Percentiles rank a stretch among this genome's conserved stretches.
phyloP scores from a whole-genome alignment of 1,284 basidiomycete genomes.

The Malassezia vespertilionis region DNA sequence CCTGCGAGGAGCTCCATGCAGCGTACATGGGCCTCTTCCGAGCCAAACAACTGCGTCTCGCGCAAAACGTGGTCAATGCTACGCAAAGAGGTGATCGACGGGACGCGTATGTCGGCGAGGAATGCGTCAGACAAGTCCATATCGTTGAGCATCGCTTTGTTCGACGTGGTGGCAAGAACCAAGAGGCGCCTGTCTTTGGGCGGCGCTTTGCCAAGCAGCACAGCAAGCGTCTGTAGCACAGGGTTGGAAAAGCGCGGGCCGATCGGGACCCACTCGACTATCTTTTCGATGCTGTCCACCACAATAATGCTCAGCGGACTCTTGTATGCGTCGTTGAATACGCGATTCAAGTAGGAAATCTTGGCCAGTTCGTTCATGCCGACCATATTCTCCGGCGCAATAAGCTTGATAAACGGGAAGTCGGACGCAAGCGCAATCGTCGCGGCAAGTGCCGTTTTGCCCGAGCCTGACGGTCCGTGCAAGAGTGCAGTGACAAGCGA shows the following conservation, averaged over 20 bases:
- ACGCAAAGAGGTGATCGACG: conserved; percentile 64
- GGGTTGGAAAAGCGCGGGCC: conserved; percentile 90
- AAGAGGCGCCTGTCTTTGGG: conserved; percentile 91
- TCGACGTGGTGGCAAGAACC: conserved; percentile 82
- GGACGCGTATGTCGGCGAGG: conserved; percentile 75
- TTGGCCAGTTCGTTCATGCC: conserved; percentile 84
- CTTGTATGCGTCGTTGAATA: conserved; percentile 94
- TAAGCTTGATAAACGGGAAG: conserved; percentile 96
- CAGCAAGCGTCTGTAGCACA: conserved; percentile 80
- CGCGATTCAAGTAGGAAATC: conserved; percentile 80
- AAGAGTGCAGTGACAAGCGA: conserved; percentile 82
- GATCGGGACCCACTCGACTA: conserved; percentile 74
- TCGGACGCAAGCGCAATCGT: conserved; percentile 84
- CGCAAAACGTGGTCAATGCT: conserved; percentile 67
- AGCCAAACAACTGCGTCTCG: conserved; percentile 69
- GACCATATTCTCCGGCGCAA: conserved; percentile 93
- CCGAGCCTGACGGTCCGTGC: conserved; percentile 75
- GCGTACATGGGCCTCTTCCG: conserved; percentile 54
- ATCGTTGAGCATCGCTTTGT: conserved; percentile 73
- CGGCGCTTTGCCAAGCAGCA: conserved; percentile 76
- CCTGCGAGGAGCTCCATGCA: conserved; percentile 62
- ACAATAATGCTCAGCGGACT: conserved; percentile 91
- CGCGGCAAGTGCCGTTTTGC: conserved; percentile 90
- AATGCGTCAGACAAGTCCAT: conserved; percentile 81
- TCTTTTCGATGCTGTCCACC: conserved; percentile 57